Evolutionary conservation across 441 rosid genomes (phyloP), one percentile per base, ranked within the genome.

Genomic region (Brassica hybrid): DNA sequence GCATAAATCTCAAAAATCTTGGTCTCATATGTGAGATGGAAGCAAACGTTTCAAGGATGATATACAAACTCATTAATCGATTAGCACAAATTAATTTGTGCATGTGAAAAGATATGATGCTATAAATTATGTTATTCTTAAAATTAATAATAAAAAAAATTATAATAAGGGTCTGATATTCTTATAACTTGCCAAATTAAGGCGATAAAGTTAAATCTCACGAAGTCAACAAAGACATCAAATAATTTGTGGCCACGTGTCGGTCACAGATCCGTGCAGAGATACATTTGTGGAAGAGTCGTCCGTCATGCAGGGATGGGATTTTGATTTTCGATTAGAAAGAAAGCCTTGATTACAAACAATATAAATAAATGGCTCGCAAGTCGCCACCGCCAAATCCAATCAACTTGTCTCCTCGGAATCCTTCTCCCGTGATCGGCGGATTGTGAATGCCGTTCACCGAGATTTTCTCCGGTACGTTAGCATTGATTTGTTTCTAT

Each of bases 361-460:
- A 6, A 54, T 69, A 73, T 62, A 74, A 74, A 69, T 74, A 72
- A 69, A 13, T 74, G n/a, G n/a, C 63, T 36, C 43, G 43, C 43
- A 36, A 41, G 13, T 41, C 79, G 70, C 82, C 79, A 65, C 76
- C 60, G 54, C 30, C 63, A 12, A 43, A 67, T 30, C 17, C 73
- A n/a, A 17, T 12, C 7, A 54, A 1, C 67, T 57, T 54, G n/a
- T n/a, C n/a, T n/a, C n/a, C n/a, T n/a, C n/a, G n/a, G n/a, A n/a
- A n/a, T n/a, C n/a, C n/a, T 30, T 59, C 62, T 21, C 7, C 6
- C 58, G 60, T 71, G 73, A 50, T 36, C 76, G 76, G 76, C 76
- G 6, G 11, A 13, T 59, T 59, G 59, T 80, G 79, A 71, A 75
- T 69, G 82, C 82, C 68, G 79, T 69, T 79, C 82, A 69, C 75